phyloP scores from a whole-genome alignment of 2,329 filamentous ascomycete species.

The Fusarium sp. region DNA sequence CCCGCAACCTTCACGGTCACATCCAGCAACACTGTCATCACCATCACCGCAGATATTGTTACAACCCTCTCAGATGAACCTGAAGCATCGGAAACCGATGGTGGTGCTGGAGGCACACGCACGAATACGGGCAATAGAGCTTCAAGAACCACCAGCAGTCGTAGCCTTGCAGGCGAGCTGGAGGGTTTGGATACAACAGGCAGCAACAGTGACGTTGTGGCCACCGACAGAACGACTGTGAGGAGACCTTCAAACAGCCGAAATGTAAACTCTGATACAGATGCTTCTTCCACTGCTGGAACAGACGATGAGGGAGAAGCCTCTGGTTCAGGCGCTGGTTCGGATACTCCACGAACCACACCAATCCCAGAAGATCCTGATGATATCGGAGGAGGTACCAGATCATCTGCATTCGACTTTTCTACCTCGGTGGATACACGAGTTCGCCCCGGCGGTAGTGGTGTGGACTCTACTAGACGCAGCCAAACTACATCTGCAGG shows the following conservation, averaged over 20 bases:
- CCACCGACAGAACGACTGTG: neutral
- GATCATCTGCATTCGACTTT: neutral
- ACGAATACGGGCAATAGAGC: neutral
- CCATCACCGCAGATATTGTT: neutral
- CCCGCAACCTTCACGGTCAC: constrained; percentile 11
- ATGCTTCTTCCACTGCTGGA: neutral
- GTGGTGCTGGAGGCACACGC: neutral
- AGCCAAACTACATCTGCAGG: neutral
- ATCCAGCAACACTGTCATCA: constrained; percentile 5
- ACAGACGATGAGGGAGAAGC: accelerated
- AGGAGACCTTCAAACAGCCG: neutral
- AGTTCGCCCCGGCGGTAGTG: neutral
- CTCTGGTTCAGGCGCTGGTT: neutral
- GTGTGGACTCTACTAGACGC: neutral
- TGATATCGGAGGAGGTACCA: neutral
- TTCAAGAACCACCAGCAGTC: neutral
- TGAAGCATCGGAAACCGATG: neutral
- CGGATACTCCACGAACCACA: neutral
- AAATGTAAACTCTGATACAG: neutral
- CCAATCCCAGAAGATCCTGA: neutral
- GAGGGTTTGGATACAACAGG: neutral
- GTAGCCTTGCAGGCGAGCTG: neutral
- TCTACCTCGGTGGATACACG: neutral
- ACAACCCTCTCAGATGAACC: constrained; percentile 1
- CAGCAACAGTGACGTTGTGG: neutral